Evolutionary conservation across 2,329 filamentous ascomycete genomes (phyloP).

Genomic region (Geosmithia morbida): DNA sequence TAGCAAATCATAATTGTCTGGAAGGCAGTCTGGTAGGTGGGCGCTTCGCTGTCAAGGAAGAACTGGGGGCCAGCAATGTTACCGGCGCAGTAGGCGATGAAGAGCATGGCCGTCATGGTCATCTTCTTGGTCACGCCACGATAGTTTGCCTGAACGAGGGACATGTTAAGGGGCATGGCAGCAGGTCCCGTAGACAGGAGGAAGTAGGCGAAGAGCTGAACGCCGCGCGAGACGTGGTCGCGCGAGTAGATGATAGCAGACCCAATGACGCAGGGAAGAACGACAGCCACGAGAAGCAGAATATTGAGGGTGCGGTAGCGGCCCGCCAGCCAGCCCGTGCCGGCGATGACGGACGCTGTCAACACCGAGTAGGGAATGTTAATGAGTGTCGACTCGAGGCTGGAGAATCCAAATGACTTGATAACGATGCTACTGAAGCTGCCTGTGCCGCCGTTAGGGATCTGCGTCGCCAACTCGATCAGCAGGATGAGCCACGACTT

Average conservation of each 20-base stretch:
- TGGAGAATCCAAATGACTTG: slow-evolving; percentile 38
- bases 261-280: slow-evolving; percentile 35
- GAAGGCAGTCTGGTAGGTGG: slow-evolving; percentile 38
- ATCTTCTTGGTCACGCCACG: slow-evolving; percentile 45
- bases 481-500: slow-evolving; percentile 46
- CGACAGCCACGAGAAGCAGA: slow-evolving; percentile 31
- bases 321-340: slow-evolving; percentile 34
- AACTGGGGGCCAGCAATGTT: slow-evolving; percentile 43
- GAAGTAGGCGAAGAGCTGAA: slow-evolving; percentile 43
- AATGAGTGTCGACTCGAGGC: slow-evolving; percentile 38
- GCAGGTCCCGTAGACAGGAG: slow-evolving; percentile 37
- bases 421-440: slow-evolving; percentile 44
- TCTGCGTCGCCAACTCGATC: slow-evolving; percentile 37
- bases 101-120: slow-evolving; percentile 40
- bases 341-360: slow-evolving; percentile 29
- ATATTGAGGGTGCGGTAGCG: slow-evolving; percentile 35
- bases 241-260: slow-evolving; percentile 37
- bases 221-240: slow-evolving; percentile 19
- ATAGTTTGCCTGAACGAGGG: slow-evolving; percentile 40
- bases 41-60: slow-evolving; percentile 33
- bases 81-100: slow-evolving; percentile 39
- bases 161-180: slow-evolving; percentile 38
- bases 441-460: slow-evolving; percentile 48
- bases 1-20: slow-evolving; percentile 42
- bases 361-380: slow-evolving; percentile 45